Evolutionary conservation across 2,329 filamentous ascomycete species (phyloP).

Genomic region (Aspergillus japonicus): DNA sequence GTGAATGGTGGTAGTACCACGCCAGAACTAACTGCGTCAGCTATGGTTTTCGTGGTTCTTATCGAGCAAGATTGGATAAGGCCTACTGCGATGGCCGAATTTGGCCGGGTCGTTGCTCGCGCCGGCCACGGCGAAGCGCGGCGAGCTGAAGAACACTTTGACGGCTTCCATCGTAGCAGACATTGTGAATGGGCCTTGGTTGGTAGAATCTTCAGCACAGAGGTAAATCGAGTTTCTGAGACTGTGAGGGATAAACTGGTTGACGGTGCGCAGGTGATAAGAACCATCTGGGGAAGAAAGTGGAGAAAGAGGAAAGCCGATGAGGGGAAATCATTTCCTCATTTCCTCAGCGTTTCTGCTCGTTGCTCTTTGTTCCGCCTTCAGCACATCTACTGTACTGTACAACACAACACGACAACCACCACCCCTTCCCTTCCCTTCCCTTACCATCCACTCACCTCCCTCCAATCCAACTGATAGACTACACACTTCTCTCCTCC

Average conservation of each 20-base stretch:
- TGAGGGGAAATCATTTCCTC: neutral
- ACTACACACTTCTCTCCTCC: conserved; percentile 13
- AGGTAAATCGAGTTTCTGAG: neutral
- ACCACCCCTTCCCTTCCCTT: neutral
- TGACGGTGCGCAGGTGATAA: neutral
- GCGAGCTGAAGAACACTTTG: conserved; percentile 74
- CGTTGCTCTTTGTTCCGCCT: conserved; percentile 6
- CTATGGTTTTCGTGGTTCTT: conserved; percentile 3
- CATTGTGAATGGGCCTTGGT: neutral
- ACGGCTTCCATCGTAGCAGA: conserved; percentile 51
- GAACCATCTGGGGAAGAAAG: neutral
- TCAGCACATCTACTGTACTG: neutral
- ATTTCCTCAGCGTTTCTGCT: conserved; percentile 3
- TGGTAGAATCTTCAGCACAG: neutral
- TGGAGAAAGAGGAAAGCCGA: neutral
- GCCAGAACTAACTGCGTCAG: conserved; percentile 65
- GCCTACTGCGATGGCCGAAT: conserved; percentile 80
- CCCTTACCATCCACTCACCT: neutral
- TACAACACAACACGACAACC: neutral
- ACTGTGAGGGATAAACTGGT: neutral
- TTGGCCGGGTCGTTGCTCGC: conserved; percentile 82
- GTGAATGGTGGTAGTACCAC: conserved; percentile 78
- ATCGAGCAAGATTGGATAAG: neutral
- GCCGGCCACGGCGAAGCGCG: conserved; percentile 82
- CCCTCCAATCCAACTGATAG: neutral